Percentiles rank a stretch among this genome's conserved stretches.
phyloP scores from a whole-genome alignment of 2,329 filamentous ascomycete genomes.

The Penicillium fuscoglaucum region DNA sequence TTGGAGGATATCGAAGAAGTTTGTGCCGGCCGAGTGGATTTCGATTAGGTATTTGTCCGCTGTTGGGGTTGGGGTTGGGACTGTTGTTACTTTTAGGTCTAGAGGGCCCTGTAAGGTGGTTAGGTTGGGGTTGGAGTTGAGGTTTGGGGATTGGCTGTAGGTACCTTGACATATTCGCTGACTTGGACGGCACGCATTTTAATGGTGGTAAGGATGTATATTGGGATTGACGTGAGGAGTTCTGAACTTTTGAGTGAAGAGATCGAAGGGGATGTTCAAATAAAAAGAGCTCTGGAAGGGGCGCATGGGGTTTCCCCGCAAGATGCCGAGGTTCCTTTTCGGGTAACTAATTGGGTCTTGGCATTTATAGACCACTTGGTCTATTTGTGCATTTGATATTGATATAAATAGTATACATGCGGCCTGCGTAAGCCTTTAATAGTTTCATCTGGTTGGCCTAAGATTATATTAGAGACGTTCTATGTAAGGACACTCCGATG shows the following conservation, averaged over 20 bases:
- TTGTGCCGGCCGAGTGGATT: conserved; percentile 83
- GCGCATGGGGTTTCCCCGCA: conserved; percentile 19
- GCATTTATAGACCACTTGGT: background rate
- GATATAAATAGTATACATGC: background rate
- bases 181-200: conserved; percentile 76
- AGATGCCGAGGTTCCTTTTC: conserved; percentile 25
- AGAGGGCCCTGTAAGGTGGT: conserved; percentile 62
- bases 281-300: background rate
- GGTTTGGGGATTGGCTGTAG: background rate
- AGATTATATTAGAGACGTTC: background rate
- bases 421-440: background rate
- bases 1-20: conserved; percentile 97
- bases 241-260: background rate
- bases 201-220: conserved; percentile 1
- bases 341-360: conserved; percentile 15
- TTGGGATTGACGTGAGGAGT: background rate
- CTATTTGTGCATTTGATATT: background rate
- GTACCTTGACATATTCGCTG: conserved; percentile 71
- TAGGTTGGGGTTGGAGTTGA: conserved; percentile 6
- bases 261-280: background rate
- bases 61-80: conserved; percentile 72
- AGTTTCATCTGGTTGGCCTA: background rate
- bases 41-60: conserved; percentile 79
- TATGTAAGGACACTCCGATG: background rate
- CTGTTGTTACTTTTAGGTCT: conserved; percentile 71